These are phyloP conservation scores for Malus hybrid DNA, from an alignment of 331 rosid genomes.

Conservation along the genomic window DNA sequence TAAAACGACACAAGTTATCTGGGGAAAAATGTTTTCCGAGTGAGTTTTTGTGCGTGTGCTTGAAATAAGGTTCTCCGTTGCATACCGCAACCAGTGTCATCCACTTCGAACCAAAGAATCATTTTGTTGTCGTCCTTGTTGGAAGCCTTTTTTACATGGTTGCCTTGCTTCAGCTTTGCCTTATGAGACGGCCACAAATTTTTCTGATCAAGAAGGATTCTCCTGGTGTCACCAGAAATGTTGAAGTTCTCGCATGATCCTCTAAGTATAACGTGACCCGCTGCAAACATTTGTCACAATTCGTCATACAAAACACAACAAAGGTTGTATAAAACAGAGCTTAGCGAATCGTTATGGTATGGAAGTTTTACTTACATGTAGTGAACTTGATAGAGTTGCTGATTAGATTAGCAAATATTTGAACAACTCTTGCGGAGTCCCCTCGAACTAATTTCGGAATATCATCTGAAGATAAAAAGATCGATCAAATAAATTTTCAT, in stretches of 20 bases:
- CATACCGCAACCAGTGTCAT: slow-evolving; percentile 94
- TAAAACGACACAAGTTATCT: neutral
- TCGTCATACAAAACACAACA: neutral
- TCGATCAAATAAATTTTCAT: neutral
- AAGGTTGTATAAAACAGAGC: neutral
- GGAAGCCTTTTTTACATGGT: slow-evolving; percentile 38
- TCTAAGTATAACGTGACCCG: slow-evolving; percentile 85
- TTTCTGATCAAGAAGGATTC: slow-evolving; percentile 45
- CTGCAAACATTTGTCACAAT: slow-evolving; percentile 42
- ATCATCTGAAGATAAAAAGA: slow-evolving; percentile 51
- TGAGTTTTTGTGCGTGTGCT: neutral
- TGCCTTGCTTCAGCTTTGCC: slow-evolving; percentile 54
- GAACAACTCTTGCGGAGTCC: slow-evolving; percentile 97
- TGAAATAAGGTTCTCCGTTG: slow-evolving; percentile 5
- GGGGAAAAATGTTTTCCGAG: neutral
- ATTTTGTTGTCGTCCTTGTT: slow-evolving; percentile 51
- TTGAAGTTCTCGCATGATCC: slow-evolving; percentile 72
- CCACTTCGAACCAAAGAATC: slow-evolving; percentile 92
- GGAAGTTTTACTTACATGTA: slow-evolving; percentile 51
- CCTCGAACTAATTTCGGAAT: slow-evolving; percentile 87
- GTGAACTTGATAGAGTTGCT: slow-evolving; percentile 97
- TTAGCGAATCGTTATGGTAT: neutral
- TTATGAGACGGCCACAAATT: slow-evolving; percentile 44
- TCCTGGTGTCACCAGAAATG: slow-evolving; percentile 29
- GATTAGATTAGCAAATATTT: slow-evolving; percentile 85